These are phyloP conservation scores for Solanum chacoense DNA, from an alignment of 305 asterid genomes.

Conservation along the genomic window DNA sequence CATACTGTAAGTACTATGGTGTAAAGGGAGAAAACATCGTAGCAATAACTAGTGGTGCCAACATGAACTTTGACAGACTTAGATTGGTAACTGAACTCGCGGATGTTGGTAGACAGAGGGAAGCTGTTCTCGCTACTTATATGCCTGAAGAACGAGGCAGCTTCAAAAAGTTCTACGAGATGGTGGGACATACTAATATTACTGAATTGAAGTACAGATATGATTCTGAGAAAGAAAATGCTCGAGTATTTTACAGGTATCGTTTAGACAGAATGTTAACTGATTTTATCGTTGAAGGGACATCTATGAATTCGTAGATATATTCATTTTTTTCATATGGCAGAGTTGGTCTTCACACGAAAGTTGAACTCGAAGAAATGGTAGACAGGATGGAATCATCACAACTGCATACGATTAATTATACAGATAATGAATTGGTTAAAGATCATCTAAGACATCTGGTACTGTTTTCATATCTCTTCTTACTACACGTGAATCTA, in stretches of 20 bases:
- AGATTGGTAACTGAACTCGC: conserved; percentile 90
- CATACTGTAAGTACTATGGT: conserved; percentile 74
- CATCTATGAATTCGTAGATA: neutral
- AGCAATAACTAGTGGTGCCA: conserved; percentile 88
- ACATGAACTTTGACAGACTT: conserved; percentile 83
- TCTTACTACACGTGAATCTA: neutral
- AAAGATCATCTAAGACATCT: conserved; percentile 85
- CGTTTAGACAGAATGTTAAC: neutral
- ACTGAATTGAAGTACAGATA: conserved; percentile 76
- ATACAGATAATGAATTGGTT: conserved; percentile 76
- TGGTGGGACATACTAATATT: conserved; percentile 62
- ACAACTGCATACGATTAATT: conserved; percentile 51
- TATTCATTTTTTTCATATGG: neutral
- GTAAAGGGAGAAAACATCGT: conserved; percentile 64
- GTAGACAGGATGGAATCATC: conserved; percentile 53
- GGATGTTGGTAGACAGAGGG: conserved; percentile 67
- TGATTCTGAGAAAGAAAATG: conserved; percentile 38
- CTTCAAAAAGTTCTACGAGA: conserved; percentile 53
- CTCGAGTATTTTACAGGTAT: conserved; percentile 66
- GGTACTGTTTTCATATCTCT: conserved; percentile 26
- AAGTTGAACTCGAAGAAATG: conserved; percentile 65
- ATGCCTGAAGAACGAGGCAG: conserved; percentile 70
- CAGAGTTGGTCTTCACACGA: conserved; percentile 85
- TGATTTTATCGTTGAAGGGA: neutral
- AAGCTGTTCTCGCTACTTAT: conserved; percentile 70